These are phyloP conservation scores for Stromatinia cepivora DNA, from an alignment of 2,329 filamentous ascomycete genomes.

Conservation along the genomic window DNA sequence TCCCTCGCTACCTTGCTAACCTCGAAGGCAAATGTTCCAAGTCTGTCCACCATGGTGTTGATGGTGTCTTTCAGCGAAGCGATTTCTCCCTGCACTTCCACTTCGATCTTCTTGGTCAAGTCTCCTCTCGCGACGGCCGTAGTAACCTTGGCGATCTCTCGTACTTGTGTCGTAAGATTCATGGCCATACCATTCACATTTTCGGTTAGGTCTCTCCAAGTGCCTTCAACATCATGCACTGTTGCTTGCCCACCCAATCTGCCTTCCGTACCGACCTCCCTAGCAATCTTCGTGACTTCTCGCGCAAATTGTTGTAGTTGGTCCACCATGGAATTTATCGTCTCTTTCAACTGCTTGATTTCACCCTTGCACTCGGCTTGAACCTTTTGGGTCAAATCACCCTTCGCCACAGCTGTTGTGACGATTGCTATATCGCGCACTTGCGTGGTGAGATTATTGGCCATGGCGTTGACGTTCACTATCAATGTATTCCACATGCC, in stretches of 20 bases:
- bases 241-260: slow-evolving; percentile 92
- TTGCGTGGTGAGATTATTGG: slow-evolving; percentile 82
- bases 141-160: slow-evolving; percentile 95
- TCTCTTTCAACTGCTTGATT: slow-evolving; percentile 92
- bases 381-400: slow-evolving; percentile 95
- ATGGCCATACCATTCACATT: slow-evolving; percentile 99
- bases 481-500: slow-evolving; percentile 89
- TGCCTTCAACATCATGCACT: slow-evolving; percentile 93
- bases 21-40: slow-evolving; percentile 94
- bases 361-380: slow-evolving; percentile 90
- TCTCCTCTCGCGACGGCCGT: slow-evolving; percentile 94
- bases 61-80: slow-evolving; percentile 94
- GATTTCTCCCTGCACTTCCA: slow-evolving; percentile 92
- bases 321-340: slow-evolving; percentile 99
- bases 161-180: slow-evolving; percentile 95
- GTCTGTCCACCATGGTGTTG: slow-evolving; percentile 97
- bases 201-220: slow-evolving; percentile 93
- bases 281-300: slow-evolving; percentile 93
- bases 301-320: slow-evolving; percentile 95
- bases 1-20: slow-evolving; percentile 94
- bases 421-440: slow-evolving; percentile 92
- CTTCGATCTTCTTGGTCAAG: slow-evolving; percentile 92
- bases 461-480: slow-evolving; percentile 85
- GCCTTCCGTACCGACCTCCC: slow-evolving; percentile 95
- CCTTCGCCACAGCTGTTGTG: slow-evolving; percentile 71